Percentiles rank a stretch among this genome's conserved stretches.
phyloP scores from a whole-genome alignment of 768 basidiomycete genomes.

The Gymnopilus junonius region DNA sequence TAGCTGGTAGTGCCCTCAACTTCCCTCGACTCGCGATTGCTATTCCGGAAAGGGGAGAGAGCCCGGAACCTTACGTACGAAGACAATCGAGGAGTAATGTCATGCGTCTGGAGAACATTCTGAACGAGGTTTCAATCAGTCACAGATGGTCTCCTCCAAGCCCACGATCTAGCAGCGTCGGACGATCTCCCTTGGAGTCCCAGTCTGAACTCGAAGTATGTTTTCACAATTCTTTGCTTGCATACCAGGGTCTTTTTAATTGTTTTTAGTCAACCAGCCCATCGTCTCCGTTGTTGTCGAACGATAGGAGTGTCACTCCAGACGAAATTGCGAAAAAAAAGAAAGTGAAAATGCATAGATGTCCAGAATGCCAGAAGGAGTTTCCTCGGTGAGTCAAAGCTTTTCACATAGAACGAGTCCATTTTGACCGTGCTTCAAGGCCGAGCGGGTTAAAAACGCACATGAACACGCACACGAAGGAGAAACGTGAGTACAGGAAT shows the following conservation, averaged over 20 bases:
- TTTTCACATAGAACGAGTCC: background rate
- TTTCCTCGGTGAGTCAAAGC: conserved; percentile 33
- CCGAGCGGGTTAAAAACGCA: conserved; percentile 38
- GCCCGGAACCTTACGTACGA: background rate
- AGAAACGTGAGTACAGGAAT: conserved; percentile 31
- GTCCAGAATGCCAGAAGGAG: conserved; percentile 36
- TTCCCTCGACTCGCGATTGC: background rate
- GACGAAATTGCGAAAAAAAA: conserved; percentile 29
- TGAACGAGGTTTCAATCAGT: conserved; percentile 24
- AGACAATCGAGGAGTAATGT: conserved; percentile 20
- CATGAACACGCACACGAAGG: conserved; percentile 40
- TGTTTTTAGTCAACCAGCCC: conserved; percentile 1
- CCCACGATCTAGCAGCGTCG: conserved; percentile 18
- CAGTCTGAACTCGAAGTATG: conserved; percentile 13
- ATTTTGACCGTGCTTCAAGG: conserved; percentile 15
- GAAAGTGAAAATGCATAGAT: conserved; percentile 40
- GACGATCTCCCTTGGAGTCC: conserved; percentile 13
- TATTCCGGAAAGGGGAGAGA: background rate
- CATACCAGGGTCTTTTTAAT: no score
- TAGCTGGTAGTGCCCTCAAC: background rate
- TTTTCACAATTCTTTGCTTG: background rate
- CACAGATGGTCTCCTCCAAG: background rate
- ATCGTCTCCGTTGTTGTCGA: conserved; percentile 1
- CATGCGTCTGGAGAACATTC: conserved; percentile 30
- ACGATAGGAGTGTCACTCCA: conserved; percentile 19